phyloP scores from a whole-genome alignment of 1,284 basidiomycete species.

The Stereum hirsutum region DNA sequence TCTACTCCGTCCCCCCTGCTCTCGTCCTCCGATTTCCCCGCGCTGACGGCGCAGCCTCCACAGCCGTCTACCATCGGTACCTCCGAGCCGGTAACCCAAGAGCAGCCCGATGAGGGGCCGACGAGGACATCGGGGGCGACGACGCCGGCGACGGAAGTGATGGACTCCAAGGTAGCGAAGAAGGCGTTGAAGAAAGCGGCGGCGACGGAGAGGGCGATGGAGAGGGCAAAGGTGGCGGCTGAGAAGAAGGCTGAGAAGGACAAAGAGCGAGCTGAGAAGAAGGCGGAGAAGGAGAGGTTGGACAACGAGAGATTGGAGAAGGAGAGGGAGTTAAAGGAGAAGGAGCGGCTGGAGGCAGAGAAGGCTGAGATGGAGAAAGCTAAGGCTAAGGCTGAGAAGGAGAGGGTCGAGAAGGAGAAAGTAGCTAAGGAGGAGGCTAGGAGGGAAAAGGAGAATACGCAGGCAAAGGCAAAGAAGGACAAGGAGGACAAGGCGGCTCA shows the following conservation, averaged over 20 bases:
- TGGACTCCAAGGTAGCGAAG: conserved; percentile 30
- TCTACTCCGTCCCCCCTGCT: conserved; percentile 30
- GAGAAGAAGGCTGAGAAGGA: conserved; percentile 30
- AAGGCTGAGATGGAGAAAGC: conserved; percentile 19
- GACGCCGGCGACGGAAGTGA: conserved; percentile 41
- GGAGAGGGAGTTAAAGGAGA: conserved; percentile 26
- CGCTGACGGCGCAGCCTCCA: conserved; percentile 25
- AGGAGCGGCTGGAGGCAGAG: conserved; percentile 21
- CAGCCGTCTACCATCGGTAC: conserved; percentile 18
- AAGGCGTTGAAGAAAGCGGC: conserved; percentile 16
- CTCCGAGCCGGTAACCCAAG: conserved; percentile 8
- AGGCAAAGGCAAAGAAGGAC: conserved; percentile 14
- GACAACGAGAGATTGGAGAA: conserved; percentile 31
- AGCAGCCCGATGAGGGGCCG: conserved; percentile 12
- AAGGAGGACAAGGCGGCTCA: conserved; percentile 17
- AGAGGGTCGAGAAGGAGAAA: conserved; percentile 5
- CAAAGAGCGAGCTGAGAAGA: conserved; percentile 22
- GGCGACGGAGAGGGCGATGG: conserved; percentile 10
- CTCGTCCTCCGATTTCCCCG: conserved; percentile 68
- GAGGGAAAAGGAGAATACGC: conserved; percentile 18
- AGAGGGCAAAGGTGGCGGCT: conserved; percentile 23
- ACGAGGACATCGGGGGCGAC: conserved; percentile 37
- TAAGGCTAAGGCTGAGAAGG: conserved; percentile 19
- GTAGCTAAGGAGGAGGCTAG: conserved; percentile 20
- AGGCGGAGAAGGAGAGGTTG: conserved; percentile 18